These are phyloP conservation scores for Gynostemma pentaphyllum DNA, from an alignment of 306 rosid genomes.

Conservation along the genomic window DNA sequence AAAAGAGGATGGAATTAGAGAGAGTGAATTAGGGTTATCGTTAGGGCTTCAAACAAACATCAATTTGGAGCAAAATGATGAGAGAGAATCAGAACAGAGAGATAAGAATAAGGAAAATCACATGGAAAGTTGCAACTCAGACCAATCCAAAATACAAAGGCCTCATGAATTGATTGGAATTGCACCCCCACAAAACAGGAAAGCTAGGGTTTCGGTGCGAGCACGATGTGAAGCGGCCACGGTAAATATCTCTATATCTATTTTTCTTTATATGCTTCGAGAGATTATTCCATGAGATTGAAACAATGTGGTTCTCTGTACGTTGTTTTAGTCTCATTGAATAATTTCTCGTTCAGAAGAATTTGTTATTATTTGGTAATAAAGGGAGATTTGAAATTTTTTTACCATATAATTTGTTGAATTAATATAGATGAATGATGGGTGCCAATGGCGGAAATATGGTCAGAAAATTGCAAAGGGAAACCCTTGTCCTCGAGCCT, in stretches of 20 bases:
- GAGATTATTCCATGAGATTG: too few species aligned
- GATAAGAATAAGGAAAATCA: constrained; percentile 13
- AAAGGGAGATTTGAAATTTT: too few species aligned
- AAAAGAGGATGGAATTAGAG: constrained; percentile 16
- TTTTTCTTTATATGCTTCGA: too few species aligned
- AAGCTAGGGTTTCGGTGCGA: constrained; percentile 95
- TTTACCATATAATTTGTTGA: too few species aligned
- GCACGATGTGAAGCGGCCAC: constrained; percentile 91
- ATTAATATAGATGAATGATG: constrained; percentile 97
- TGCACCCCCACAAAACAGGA: constrained; percentile 46
- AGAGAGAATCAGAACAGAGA: constrained; percentile 8
- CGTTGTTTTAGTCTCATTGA: too few species aligned
- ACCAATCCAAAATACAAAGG: constrained; percentile 37
- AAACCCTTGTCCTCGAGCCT: constrained; percentile 94
- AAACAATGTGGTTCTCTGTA: too few species aligned
- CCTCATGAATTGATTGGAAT: constrained; percentile 20
- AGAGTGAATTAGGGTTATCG: constrained; percentile 56
- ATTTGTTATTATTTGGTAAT: too few species aligned
- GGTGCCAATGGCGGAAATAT: constrained; percentile 96
- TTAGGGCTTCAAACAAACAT: constrained; percentile 35
- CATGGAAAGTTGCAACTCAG: constrained; percentile 11
- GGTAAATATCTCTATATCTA: too few species aligned
- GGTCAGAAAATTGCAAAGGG: constrained; percentile 92
- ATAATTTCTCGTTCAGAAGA: too few species aligned
- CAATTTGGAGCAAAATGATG: constrained; percentile 11